Evolutionary conservation across 495 filamentous ascomycete genomes (phyloP).

Genomic region (Sordaria brevicollis): DNA sequence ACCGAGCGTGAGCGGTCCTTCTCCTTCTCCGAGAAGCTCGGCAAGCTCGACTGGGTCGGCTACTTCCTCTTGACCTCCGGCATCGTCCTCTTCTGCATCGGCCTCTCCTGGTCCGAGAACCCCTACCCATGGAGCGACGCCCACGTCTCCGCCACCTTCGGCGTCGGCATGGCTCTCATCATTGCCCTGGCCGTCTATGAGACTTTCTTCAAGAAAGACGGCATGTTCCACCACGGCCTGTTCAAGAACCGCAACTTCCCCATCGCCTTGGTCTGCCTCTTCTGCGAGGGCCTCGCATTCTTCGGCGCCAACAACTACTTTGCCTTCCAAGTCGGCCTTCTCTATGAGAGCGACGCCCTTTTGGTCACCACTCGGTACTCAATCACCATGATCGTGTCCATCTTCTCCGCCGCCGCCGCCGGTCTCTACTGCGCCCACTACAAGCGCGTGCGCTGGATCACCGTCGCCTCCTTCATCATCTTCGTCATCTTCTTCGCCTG

Average conservation of each 20-base stretch:
- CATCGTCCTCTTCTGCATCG: conserved; percentile 23
- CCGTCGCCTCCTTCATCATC: conserved; percentile 14
- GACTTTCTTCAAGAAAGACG: conserved; percentile 22
- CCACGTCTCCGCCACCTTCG: conserved; percentile 21
- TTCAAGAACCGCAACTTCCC: conserved; percentile 24
- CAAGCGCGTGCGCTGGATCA: conserved; percentile 14
- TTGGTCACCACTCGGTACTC: conserved; percentile 14
- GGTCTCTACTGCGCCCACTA: conserved; percentile 18
- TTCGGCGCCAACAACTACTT: conserved; percentile 28
- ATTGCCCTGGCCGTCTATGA: conserved; percentile 18
- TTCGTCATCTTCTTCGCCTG: conserved; percentile 18
- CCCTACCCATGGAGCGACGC: conserved; percentile 23
- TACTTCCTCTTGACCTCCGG: conserved; percentile 17
- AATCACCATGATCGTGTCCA: conserved; percentile 16
- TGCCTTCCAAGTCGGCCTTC: conserved; percentile 20
- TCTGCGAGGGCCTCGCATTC: conserved; percentile 25
- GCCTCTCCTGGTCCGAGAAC: conserved; percentile 23
- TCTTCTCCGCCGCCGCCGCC: conserved; percentile 5
- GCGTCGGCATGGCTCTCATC: conserved; percentile 14
- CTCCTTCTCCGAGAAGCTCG: conserved; percentile 17
- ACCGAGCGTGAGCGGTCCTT: conserved; percentile 8
- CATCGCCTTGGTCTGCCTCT: conserved; percentile 17
- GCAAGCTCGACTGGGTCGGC: conserved; percentile 25
- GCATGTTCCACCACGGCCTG: conserved; percentile 27
- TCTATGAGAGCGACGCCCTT: conserved; percentile 20